Conservation (phyloP, 257 asterid species). For the Penstemon davidsonii region DNA sequence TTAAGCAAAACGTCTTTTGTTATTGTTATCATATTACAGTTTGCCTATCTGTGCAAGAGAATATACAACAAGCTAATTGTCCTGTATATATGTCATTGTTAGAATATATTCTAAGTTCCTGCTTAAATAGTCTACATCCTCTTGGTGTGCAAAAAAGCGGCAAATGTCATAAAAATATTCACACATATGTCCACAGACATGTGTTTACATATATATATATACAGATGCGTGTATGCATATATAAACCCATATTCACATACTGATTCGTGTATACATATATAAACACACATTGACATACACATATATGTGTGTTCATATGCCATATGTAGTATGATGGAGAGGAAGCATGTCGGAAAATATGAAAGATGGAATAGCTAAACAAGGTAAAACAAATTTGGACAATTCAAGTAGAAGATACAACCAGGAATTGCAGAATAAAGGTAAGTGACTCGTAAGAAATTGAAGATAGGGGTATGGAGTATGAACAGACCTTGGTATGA, state of each 20-base stretch:
- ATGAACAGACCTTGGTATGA: conserved; percentile 60
- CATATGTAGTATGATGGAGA: not conserved
- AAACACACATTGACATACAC: not conserved
- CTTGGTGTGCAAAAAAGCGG: not conserved
- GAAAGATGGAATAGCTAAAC: conserved; percentile 4
- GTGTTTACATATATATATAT: not conserved
- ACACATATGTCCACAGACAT: not conserved
- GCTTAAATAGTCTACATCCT: not conserved
- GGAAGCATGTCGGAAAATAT: not conserved
- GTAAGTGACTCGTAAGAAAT: conserved; percentile 19
- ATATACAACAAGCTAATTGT: conserved; percentile 12
- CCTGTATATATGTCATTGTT: not conserved
- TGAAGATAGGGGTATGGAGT: conserved; percentile 12
- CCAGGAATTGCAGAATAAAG: conserved; percentile 3
- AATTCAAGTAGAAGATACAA: conserved; percentile 6
- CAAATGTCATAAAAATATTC: not conserved
- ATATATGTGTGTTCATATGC: not conserved
- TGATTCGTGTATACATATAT: not conserved
- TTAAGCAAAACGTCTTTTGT: conserved; percentile 4
- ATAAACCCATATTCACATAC: not conserved
- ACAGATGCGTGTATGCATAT: not conserved
- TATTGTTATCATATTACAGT: not conserved
- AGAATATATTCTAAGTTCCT: not conserved
- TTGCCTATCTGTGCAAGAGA: not conserved
- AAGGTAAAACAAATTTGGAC: not conserved